Base-by-base conservation (phyloP, 768 basidiomycete species). In the Podaxis mareebaensis region DNA sequence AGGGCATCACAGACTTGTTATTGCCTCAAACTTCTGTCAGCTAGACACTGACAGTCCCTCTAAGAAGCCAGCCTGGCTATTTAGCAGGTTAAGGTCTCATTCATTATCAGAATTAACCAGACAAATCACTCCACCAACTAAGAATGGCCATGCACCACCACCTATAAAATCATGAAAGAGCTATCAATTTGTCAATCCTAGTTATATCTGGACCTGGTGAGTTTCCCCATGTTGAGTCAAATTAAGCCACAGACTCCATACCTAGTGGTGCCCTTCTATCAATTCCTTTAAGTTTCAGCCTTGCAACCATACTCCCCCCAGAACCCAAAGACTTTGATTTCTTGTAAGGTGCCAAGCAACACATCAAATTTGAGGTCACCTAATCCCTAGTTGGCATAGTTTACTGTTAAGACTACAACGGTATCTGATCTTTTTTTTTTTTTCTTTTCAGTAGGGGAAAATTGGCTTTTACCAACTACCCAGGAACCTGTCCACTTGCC, bases 21-120 rank as follows among this genome's bases (percentile, higher is more conserved):
- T 90, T 89, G 88, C 88, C 87, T 89, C 87, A 86, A 89, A 90
- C 88, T 88, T 89, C 87, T 85, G 81, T 86, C 83, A 81, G 83
- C 86, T 89, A 89, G 81, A 88, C 81, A 83, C 84, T 81, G 82
- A 88, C 82, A 89, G 88, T 88, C 87, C 88, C 86, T 90, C 87
- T 90, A 90, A 90, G 88, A 91, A 90, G 88, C 83, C 84, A 76
- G 82, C 84, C 85, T 81, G 88, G 82, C 89, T 91, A 92, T 90
- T 91, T 89, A 91, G 90, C 89, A 90, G 87, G 88, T 88, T 87
- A 89, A 90, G 88, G 90, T 92, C 89, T 92, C 89, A 85, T 90
- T 92, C 86, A 85, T 91, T 91, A 91, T 92, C 89, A 85, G 88
- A 91, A 91, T 92, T 91, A 92, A 91, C 90, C 91, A 92, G 91